Evolutionary conservation across 2,329 filamentous ascomycete species (phyloP).

Genomic region (Calonectria pteridis): DNA sequence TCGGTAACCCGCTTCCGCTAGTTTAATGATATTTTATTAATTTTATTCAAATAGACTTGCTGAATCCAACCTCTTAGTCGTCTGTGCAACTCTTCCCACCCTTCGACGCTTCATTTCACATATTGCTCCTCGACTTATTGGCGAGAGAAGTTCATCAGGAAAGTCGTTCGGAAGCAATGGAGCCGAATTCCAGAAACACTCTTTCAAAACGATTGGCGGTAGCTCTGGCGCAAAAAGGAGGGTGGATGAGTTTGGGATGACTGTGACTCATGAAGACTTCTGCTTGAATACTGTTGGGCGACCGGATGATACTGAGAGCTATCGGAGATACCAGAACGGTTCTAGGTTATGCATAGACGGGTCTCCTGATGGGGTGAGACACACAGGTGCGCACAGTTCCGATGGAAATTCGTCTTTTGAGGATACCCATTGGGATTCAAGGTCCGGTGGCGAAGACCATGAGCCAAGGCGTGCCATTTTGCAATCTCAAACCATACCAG

Average conservation of each 20-base stretch:
- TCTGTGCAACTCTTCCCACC: constrained; percentile 29
- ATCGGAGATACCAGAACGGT: background rate
- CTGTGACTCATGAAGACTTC: background rate
- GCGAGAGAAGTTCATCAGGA: background rate
- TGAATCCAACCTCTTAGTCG: constrained; percentile 32
- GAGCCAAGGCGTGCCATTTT: background rate
- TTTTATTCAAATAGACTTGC: constrained; percentile 23
- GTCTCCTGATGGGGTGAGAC: background rate
- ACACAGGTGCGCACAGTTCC: background rate
- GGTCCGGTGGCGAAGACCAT: background rate
- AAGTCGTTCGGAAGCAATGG: background rate
- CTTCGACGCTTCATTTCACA: constrained; percentile 31
- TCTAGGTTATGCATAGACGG: background rate
- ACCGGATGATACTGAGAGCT: background rate
- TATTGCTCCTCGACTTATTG: constrained; percentile 25
- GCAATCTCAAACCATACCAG: background rate
- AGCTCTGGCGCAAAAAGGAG: background rate
- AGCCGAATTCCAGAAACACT: background rate
- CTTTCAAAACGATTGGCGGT: background rate
- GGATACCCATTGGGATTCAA: background rate
- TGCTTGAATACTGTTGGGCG: background rate
- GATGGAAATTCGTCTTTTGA: background rate
- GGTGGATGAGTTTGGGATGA: background rate
- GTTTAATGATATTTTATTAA: background rate
- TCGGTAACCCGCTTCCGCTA: background rate